These are phyloP conservation scores for Ophiostoma ulmi DNA, from an alignment of 2,329 filamentous ascomycete genomes.

Conservation along the genomic window DNA sequence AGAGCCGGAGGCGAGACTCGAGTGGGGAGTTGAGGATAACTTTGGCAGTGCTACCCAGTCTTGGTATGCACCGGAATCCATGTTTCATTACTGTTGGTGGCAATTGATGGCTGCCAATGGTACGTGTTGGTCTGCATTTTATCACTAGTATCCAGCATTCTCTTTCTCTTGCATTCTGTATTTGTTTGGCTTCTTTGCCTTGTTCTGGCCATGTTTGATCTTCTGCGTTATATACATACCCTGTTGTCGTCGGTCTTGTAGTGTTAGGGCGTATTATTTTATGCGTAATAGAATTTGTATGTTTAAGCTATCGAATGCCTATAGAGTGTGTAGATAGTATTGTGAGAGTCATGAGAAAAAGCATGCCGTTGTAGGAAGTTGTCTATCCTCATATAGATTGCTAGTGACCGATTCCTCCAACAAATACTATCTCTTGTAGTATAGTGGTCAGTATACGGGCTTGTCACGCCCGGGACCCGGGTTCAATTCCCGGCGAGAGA, in stretches of 20 bases:
- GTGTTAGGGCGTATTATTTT: background rate
- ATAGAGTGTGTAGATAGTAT: no score
- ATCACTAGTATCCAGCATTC: background rate
- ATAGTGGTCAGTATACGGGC: constrained; percentile 28
- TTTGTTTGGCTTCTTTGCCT: background rate
- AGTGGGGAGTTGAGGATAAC: no score
- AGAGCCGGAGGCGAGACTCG: background rate
- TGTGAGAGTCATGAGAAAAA: no score
- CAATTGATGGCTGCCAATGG: background rate
- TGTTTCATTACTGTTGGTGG: background rate
- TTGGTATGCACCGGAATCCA: no score
- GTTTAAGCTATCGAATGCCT: no score
- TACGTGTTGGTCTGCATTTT: background rate
- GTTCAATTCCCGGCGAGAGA: constrained; percentile 25
- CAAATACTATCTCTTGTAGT: constrained; percentile 25
- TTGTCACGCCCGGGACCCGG: constrained; percentile 27
- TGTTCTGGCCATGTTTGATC: background rate
- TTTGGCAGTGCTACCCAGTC: no score
- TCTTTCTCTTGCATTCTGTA: background rate
- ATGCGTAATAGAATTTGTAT: background rate
- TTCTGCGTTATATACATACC: constrained; percentile 7
- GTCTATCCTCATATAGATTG: background rate
- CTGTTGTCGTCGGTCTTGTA: constrained; percentile 5
- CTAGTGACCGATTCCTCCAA: background rate
- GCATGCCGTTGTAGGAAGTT: no score